phyloP scores from a whole-genome alignment of 2,329 filamentous ascomycete species.

The Cryphonectria carpinicola region DNA sequence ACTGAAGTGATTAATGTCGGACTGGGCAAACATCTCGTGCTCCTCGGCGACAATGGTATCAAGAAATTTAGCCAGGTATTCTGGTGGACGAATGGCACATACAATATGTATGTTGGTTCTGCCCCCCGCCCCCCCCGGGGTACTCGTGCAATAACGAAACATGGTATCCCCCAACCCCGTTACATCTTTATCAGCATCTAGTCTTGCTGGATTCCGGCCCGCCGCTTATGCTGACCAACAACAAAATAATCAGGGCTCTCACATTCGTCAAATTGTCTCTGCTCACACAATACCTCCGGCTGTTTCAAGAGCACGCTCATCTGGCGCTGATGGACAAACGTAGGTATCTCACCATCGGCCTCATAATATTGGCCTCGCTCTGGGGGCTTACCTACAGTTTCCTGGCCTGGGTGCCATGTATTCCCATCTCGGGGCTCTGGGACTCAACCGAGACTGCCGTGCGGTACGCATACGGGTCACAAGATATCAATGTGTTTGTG shows the following conservation, averaged over 20 bases:
- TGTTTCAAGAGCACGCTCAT: constrained; percentile 30
- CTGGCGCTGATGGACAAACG: constrained; percentile 26
- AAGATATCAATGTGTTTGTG: constrained; percentile 16
- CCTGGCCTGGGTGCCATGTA: constrained; percentile 34
- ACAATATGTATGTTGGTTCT: constrained; percentile 29
- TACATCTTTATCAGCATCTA: background rate
- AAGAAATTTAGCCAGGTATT: constrained; percentile 16
- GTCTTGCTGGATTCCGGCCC: too few relatives aligned
- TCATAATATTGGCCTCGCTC: constrained; percentile 28
- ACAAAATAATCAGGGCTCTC: constrained; percentile 17
- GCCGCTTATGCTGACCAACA: constrained; percentile 4
- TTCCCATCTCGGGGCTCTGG: constrained; percentile 32
- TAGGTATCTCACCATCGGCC: constrained; percentile 21
- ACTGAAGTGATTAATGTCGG: constrained; percentile 19
- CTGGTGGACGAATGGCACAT: constrained; percentile 30
- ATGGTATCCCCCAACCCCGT: background rate
- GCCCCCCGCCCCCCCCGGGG: background rate
- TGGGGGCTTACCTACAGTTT: constrained; percentile 33
- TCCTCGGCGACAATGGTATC: constrained; percentile 11
- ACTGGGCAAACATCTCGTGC: constrained; percentile 17
- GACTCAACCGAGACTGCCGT: constrained; percentile 13
- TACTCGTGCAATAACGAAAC: background rate
- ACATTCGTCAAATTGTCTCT: constrained; percentile 34
- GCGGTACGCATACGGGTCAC: constrained; percentile 20
- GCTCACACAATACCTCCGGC: constrained; percentile 35